A percentile compares a stretch with the other conserved stretches of the same genome.
Conservation (phyloP, 306 rosid species). For the Malus sylvestris region DNA sequence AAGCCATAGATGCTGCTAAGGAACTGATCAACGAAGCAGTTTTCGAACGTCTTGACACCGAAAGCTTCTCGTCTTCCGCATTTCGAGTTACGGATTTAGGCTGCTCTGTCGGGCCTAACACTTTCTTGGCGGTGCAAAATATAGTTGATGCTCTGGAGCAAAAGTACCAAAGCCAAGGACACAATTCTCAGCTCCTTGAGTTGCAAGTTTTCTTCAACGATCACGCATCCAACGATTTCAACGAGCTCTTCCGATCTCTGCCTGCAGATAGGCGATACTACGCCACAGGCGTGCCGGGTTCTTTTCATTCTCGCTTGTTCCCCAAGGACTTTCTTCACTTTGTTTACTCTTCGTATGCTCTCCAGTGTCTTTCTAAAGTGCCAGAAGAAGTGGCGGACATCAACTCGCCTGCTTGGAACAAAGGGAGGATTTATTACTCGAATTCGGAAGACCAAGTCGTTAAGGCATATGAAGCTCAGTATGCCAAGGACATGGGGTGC, state of each 20-base stretch:
- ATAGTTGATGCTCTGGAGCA: conserved; percentile 17
- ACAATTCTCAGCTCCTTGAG: not conserved
- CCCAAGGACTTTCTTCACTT: conserved; percentile 20
- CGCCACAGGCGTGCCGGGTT: conserved; percentile 14
- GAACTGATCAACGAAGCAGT: conserved; percentile 17
- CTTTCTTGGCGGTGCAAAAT: conserved; percentile 26
- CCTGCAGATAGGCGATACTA: conserved; percentile 2
- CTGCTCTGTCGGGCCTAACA: conserved; percentile 36
- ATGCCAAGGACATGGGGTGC: not conserved
- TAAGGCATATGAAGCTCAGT: conserved; percentile 12
- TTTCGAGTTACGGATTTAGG: conserved; percentile 28
- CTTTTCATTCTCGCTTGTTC: conserved; percentile 9
- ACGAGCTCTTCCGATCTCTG: conserved; percentile 11
- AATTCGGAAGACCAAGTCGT: conserved; percentile 5
- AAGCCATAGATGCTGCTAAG: not conserved
- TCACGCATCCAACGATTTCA: conserved; percentile 14
- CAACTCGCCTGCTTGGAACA: conserved; percentile 12
- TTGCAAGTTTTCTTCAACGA: conserved; percentile 20
- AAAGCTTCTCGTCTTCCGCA: conserved; percentile 5
- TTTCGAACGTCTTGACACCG: conserved; percentile 7
- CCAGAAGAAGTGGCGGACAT: conserved; percentile 1
- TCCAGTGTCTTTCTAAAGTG: conserved; percentile 11
- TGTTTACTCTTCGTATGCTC: conserved; percentile 11
- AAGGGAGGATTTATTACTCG: conserved; percentile 2
- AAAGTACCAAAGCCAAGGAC: conserved; percentile 3